Evolutionary conservation across 2,329 filamentous ascomycete species (phyloP), one percentile per base, ranked within the genome.

Genomic region (Plectosphaerella sp.): DNA sequence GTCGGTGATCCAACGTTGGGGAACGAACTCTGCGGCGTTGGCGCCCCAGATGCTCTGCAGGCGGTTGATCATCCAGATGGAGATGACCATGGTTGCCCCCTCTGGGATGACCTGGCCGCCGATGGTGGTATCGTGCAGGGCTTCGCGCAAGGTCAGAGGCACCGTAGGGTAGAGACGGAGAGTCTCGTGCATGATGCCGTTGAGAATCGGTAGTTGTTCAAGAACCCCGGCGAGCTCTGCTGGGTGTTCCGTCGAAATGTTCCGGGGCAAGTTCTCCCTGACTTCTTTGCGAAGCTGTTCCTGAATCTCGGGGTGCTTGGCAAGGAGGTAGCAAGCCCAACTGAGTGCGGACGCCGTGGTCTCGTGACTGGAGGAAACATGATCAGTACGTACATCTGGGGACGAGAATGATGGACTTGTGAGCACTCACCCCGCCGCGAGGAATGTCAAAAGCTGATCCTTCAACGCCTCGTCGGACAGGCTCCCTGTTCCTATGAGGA

Each of bases 161-260:
- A 90, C 84, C 0, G 87, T 83, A 0, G 87, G 79, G 64, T 84
- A 84, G 50, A 88, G 72, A 22, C 88, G 84, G 22, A 89, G 71
- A 1, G 82, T 77, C 66, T 92, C 88, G 53, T 83, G 79, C 56
- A 83, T 81, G 46, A 91, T 76, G 20, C 86, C 88, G 60, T 89
- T 83, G 2, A 90, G 77, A 58, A 85, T 87, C 2, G 84, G 82
- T 36, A 91, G 74, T 15, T 75, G 73, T 61, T 90, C 86, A 50
- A 90, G 72, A 9, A 77, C 69, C 0, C 67, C 65, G 10, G 76
- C 74, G 1, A 78, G 69, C 51, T 81, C 70, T 14, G 20, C 36
- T 11, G 11, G 20, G 20, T 7, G 4, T 7, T 22, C 36, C 20
- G 15, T 12, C 16, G 20, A 16, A 20, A 41, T 18, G 7, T 22